Percentiles rank a stretch among this genome's conserved stretches.
phyloP scores from a whole-genome alignment of 306 rosid species.

The Benincasa hispida region DNA sequence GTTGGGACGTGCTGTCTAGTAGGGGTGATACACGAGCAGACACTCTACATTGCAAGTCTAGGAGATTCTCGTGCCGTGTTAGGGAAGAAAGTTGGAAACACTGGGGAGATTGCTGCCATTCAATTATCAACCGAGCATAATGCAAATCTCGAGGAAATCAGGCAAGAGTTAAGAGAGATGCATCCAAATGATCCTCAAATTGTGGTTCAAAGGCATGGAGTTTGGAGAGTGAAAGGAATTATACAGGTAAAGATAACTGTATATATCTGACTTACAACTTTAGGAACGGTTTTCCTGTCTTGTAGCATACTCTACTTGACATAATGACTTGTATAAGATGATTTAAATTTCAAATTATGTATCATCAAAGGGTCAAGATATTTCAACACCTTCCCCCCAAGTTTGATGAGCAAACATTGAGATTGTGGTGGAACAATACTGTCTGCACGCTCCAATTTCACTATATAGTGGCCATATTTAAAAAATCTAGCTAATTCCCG shows the following conservation, averaged over 20 bases:
- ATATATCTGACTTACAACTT: neutral
- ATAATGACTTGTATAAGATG: neutral
- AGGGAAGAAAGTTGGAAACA: conserved; percentile 76
- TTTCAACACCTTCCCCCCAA: neutral
- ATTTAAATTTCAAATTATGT: neutral
- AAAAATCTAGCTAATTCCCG: neutral
- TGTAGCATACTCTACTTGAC: neutral
- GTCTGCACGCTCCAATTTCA: neutral
- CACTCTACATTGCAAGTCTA: conserved; percentile 61
- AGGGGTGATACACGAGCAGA: conserved; percentile 67
- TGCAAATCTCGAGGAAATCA: conserved; percentile 57
- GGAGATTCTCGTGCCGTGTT: conserved; percentile 86
- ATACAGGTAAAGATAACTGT: conserved; percentile 48
- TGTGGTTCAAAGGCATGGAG: conserved; percentile 73
- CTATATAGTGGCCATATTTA: neutral
- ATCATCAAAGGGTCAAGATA: neutral
- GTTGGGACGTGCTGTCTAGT: conserved; percentile 80
- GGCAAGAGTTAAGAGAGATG: conserved; percentile 55
- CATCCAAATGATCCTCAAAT: conserved; percentile 79
- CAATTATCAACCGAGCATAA: conserved; percentile 83
- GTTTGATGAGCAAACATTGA: neutral
- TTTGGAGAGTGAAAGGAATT: conserved; percentile 95
- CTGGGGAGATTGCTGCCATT: conserved; percentile 71
- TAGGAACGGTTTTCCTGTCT: neutral
- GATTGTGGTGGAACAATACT: neutral